Base-by-base conservation (phyloP, 495 filamentous ascomycete genomes). In the Penicilliopsis zonata region DNA sequence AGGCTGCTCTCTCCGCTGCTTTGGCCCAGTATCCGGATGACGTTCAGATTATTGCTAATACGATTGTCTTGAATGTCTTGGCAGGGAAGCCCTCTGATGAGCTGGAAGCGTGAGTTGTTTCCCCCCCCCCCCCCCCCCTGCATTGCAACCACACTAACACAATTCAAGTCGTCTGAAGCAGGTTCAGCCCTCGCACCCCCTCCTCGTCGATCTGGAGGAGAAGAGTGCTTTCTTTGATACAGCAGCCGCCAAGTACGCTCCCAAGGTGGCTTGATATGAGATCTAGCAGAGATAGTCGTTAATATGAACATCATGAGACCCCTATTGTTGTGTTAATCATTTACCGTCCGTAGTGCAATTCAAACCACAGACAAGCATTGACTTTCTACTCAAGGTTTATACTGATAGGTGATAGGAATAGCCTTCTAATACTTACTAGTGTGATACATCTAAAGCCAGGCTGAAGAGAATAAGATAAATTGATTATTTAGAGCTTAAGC, bases 1-100 rank as follows among this genome's bases (percentile, higher is more conserved):
- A 94, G 55, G 74, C 78, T 15, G 88, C 86, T 8, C 58, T 98
- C 40, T 65, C 84, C 32, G 70, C 86, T 50, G 87, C 87, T 4
- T 31, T 87, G 30, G 71, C 78, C 45, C 79, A 81, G 55, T 74
- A 87, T 31, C 70, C 79, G 5, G 61, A 70, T 3, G 69, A 82
- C 36, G 65, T 73, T 9, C 78, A 86, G 18, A 70, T 79, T 27
- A 73, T 94, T 43, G 83, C 82, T 35, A 93, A 95, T 46, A 52
- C 70, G 28, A 62, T 92, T 34, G 87, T 95, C 12, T 55, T 94
- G 49, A 78, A 74, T 26, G 67, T 81, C 13, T 60, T 94, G 38
- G 64, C 68, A 13, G 86, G 88, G 12, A 81, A 82, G 51, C 73
- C 80, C 30, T 42, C 60, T 16, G 55, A 55, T 22, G 78, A 83